Conservation (phyloP, 1,284 basidiomycete species). For the Papiliotrema laurentii region DNA sequence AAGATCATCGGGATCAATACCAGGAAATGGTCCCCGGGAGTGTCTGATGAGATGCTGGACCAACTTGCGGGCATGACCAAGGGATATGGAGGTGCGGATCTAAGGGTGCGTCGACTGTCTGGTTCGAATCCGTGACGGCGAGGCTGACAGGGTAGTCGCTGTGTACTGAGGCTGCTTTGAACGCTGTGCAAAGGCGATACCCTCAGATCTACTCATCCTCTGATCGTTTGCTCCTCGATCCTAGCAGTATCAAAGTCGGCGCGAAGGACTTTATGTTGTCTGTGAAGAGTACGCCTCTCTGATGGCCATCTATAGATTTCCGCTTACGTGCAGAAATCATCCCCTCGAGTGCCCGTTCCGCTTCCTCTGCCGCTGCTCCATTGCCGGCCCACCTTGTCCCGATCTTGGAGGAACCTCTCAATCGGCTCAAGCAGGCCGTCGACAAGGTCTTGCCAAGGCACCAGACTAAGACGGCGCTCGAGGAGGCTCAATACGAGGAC, state of each 20-base stretch:
- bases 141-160: constrained; percentile 59
- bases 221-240: constrained; percentile 79
- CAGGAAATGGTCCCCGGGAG: constrained; percentile 81
- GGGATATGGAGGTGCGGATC: constrained; percentile 95
- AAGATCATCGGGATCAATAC: constrained; percentile 93
- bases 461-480: constrained; percentile 73
- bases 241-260: constrained; percentile 78
- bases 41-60: constrained; percentile 58
- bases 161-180: constrained; percentile 93
- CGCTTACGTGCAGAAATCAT: constrained; percentile 63
- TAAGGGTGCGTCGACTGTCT: constrained; percentile 61
- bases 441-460: constrained; percentile 64
- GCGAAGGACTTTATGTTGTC: constrained; percentile 97
- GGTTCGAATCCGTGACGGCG: constrained; percentile 11
- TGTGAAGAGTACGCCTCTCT: constrained; percentile 70
- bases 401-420: constrained; percentile 65
- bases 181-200: constrained; percentile 92
- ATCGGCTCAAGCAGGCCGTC: constrained; percentile 67
- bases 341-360: constrained; percentile 88
- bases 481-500: constrained; percentile 90
- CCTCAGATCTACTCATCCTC: constrained; percentile 95
- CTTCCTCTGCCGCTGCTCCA: constrained; percentile 76
- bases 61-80: constrained; percentile 87
- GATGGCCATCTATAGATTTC: neutral
- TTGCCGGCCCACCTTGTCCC: constrained; percentile 83